Evolutionary conservation across 2,329 filamentous ascomycete species (phyloP).

Genomic region (Sporothrix humicola): DNA sequence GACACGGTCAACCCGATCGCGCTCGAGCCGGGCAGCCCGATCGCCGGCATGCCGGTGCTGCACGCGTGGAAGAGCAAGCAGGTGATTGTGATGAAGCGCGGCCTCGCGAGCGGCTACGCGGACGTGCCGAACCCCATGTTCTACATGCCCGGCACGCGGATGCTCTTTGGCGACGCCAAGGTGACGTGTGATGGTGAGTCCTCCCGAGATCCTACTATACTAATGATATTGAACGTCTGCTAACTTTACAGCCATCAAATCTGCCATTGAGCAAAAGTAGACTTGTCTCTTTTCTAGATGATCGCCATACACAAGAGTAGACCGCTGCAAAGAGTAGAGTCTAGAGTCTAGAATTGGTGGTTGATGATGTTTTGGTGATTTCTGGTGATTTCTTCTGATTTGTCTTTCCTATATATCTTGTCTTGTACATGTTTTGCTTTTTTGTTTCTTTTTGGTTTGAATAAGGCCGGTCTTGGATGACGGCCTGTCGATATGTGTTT

Average conservation of each 20-base stretch:
- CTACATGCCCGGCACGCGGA: slow-evolving; percentile 85
- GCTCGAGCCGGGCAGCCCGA: slow-evolving; percentile 79
- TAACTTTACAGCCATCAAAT: slow-evolving; percentile 42
- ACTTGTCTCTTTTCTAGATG: not conserved
- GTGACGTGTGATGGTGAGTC: slow-evolving; percentile 77
- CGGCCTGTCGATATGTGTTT: no score
- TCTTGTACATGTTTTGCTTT: not conserved
- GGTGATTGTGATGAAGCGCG: slow-evolving; percentile 90
- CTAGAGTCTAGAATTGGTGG: slow-evolving; percentile 12
- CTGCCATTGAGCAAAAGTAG: slow-evolving; percentile 42
- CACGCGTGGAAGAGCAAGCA: slow-evolving; percentile 95
- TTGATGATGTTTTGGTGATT: not conserved
- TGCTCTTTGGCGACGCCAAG: slow-evolving; percentile 92
- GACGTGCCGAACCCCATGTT: slow-evolving; percentile 95
- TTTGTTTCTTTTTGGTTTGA: no score
- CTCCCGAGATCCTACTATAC: no score
- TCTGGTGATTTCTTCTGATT: not conserved
- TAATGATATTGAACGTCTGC: no score
- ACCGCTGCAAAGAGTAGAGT: slow-evolving; percentile 13
- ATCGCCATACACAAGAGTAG: not conserved
- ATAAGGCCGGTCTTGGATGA: not conserved
- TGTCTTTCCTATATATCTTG: slow-evolving; percentile 8
- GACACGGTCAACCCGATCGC: slow-evolving; percentile 93
- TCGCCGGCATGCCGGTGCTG: slow-evolving; percentile 90
- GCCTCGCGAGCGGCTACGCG: slow-evolving; percentile 86